Conservation (phyloP, 2,329 filamentous ascomycete species). For the Curvularia spicifera region DNA sequence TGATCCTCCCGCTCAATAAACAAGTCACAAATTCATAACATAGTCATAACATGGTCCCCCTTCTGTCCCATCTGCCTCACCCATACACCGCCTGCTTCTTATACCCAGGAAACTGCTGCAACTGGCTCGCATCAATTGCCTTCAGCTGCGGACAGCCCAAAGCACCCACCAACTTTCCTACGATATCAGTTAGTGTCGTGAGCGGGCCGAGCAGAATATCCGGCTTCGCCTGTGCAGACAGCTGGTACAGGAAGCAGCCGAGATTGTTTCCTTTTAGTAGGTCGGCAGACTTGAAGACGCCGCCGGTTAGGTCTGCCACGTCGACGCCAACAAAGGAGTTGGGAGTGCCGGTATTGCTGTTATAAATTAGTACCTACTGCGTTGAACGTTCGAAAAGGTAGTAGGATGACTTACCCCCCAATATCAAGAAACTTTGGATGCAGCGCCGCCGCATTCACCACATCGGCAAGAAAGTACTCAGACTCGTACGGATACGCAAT, state of each 20-base stretch:
- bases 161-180: slow-evolving; percentile 22
- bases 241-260: slow-evolving; percentile 28
- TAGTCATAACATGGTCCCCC: not conserved
- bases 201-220: slow-evolving; percentile 28
- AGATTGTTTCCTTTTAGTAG: slow-evolving; percentile 29
- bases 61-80: slow-evolving; percentile 1
- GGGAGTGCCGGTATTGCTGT: slow-evolving; percentile 30
- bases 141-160: slow-evolving; percentile 28
- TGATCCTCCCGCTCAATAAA: not conserved
- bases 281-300: slow-evolving; percentile 22
- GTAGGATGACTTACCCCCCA: slow-evolving; percentile 21
- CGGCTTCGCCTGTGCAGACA: slow-evolving; percentile 31
- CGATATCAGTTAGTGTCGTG: slow-evolving; percentile 19
- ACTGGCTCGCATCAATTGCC: slow-evolving; percentile 20
- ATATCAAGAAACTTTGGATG: slow-evolving; percentile 33
- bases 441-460: slow-evolving; percentile 24
- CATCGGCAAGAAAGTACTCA: slow-evolving; percentile 29
- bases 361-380: too few species aligned
- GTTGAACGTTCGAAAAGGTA: not conserved
- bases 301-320: slow-evolving; percentile 25
- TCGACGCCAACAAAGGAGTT: slow-evolving; percentile 33
- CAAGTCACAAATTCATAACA: not conserved
- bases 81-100: slow-evolving; percentile 25
- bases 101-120: slow-evolving; percentile 32
- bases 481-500: slow-evolving; percentile 32